These are phyloP conservation scores for Rhodotorula sp. DNA, from an alignment of 1,284 basidiomycete species.

Conservation along the genomic window DNA sequence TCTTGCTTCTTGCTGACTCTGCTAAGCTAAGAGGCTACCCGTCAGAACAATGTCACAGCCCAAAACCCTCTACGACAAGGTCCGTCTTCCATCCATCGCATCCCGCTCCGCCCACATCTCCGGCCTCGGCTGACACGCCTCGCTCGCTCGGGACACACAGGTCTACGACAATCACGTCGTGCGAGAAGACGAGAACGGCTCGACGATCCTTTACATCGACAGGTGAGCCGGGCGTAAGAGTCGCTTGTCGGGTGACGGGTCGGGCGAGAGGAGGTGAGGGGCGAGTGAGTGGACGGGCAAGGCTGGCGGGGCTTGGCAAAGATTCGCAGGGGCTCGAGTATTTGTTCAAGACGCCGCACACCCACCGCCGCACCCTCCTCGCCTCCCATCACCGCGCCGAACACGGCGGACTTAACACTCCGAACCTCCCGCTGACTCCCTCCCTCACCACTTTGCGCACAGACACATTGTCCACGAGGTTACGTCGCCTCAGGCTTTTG, in stretches of 20 bases:
- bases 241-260: no score
- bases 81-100: not conserved
- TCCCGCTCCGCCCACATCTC: not conserved
- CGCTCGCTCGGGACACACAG: slow-evolving; percentile 4
- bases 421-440: not conserved
- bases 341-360: not conserved
- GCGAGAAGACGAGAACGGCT: slow-evolving; percentile 72
- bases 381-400: not conserved
- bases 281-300: not conserved
- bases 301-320: not conserved
- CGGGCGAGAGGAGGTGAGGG: not conserved
- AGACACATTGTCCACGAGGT: slow-evolving; percentile 95
- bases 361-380: not conserved
- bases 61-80: slow-evolving; percentile 81
- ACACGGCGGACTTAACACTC: not conserved
- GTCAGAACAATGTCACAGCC: not conserved
- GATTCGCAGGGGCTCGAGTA: not conserved
- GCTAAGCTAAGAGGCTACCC: no score
- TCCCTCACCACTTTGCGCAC: not conserved
- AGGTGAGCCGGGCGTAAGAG: slow-evolving; percentile 54
- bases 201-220: slow-evolving; percentile 89
- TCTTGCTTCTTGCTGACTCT: slow-evolving; percentile 1
- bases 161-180: slow-evolving; percentile 95
- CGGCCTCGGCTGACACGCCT: not conserved
- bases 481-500: slow-evolving; percentile 93